Evolutionary conservation across 192 early-diverging fungal species (phyloP), one percentile per base, ranked within the genome.

Genomic region (Kickxella alabastrina): DNA sequence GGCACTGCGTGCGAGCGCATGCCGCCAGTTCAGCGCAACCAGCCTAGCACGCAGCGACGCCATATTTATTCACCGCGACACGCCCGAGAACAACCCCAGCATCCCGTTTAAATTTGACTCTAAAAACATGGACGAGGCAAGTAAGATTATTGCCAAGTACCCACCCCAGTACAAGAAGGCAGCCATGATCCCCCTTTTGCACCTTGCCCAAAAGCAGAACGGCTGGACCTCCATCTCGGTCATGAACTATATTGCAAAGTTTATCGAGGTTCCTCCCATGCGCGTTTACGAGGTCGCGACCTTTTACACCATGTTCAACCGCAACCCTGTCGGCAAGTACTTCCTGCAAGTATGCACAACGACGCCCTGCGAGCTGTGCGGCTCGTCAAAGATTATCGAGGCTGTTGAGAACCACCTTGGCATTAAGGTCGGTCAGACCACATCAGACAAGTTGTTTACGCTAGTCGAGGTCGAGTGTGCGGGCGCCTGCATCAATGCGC

Each of bases 261-360:
- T 95, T 46, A 77, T 95, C 23, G 92, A 98, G 61, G 86, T 98
- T 3, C 92, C 94, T 43, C 97, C 97, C 21, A 97, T 99, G 92
- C 85, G 97, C 47, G 95, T 99, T 39, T 98, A 98, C 80, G 95
- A 99, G 68, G 97, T 99, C 17, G 97, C 97, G n/a, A 98, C 95
- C 25, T 99, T 99, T 76, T 99, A 99, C 67, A 99, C 96, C 48
- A 99, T 99, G 96, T 99, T 91, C 79, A 97, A 97, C 82, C 82
- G 92, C 62, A 87, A 90, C 52, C 96, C 96, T n/a, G 90, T 96
- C 38, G 96, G 96, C 54, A 99, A 98, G 74, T 95, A 97, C 81
- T 97, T 99, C 65, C 66, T 99, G 58, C 96, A 99, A 77, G 80
- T 99, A 35, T 99, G 96, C 82, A 97, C 95, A 17, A 99, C 96